Base-by-base conservation (phyloP, 768 basidiomycete genomes). In the Neoboletus subvelutipes region DNA sequence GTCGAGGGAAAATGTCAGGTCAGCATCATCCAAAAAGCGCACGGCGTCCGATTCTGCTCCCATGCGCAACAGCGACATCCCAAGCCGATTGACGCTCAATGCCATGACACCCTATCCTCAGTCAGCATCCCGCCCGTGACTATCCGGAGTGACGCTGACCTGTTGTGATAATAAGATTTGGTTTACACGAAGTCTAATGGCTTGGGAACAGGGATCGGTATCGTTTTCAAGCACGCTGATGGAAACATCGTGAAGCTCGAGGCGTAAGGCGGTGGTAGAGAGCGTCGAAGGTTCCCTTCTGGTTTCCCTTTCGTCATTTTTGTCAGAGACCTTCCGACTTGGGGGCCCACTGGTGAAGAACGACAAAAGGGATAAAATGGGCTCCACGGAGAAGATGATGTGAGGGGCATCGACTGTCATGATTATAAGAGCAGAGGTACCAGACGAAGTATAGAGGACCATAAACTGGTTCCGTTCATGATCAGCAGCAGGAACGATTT, bases 51-150 rank as follows among this genome's bases (percentile, higher is more conserved):
- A 78, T 45, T 83, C 78, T 60, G 81, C 81, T 60, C 91, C 92
- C 94, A 99, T 98, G 29, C 82, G 81, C 57, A 87, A 84, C 31
- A 99, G 78, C 3, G 94, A 97, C 96, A 99, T 98, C 22, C 97
- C 97, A 10, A 98, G 79, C 31, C 81, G 82, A 52, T 80, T 84
- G 33, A 98, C 76, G 36, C 83, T 93, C 54, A 98, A 75, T 2
- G 94, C 91, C 58, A 92, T 69, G 36, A 93, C 83, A 8, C 87
- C 86, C 92, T 98, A 31, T 13, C 2, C 10, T 34, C n/a, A n/a
- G 18, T 68, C 49, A 68, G 57, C 24, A 58, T 34, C 29, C 37
- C 33, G 39, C 34, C 12, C 3, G 18, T 36, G 36, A 61, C 45
- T 37, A 24, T 34, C 43, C 33, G n/a, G 45, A 40, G 31, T 2